These are phyloP conservation scores for Aspergillus tamarii DNA, from an alignment of 2,329 filamentous ascomycete species.

Conservation along the genomic window DNA sequence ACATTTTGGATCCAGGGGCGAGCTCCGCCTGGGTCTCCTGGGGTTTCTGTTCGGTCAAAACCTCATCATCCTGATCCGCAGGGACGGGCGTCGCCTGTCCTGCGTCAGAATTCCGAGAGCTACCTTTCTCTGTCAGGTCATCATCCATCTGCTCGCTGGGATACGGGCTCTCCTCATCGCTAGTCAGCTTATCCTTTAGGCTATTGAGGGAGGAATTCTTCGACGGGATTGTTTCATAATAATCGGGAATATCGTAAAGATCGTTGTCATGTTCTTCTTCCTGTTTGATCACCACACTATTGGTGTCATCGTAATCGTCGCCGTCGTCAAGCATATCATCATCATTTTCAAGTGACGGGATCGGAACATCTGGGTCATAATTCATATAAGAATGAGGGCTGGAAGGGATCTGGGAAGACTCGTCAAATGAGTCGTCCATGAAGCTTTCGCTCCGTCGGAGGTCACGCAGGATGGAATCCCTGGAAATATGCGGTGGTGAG, in stretches of 20 bases:
- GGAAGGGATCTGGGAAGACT: constrained; percentile 62
- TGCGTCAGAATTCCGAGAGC: constrained; percentile 32
- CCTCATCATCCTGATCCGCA: constrained; percentile 31
- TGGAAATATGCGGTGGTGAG: constrained; percentile 77
- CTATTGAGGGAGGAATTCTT: constrained; percentile 33
- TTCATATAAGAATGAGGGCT: constrained; percentile 61
- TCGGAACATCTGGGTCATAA: constrained; percentile 85
- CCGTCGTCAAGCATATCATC: constrained; percentile 60
- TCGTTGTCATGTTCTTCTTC: constrained; percentile 63
- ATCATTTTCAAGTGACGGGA: constrained; percentile 80
- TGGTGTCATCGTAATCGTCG: constrained; percentile 55
- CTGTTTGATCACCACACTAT: constrained; percentile 69
- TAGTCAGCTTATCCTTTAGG: constrained; percentile 34
- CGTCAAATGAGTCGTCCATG: constrained; percentile 67
- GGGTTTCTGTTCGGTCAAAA: constrained; percentile 39
- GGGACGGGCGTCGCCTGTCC: constrained; percentile 38
- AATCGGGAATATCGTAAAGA: constrained; percentile 69
- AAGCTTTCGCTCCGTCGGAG: constrained; percentile 70
- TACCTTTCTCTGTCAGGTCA: constrained; percentile 25
- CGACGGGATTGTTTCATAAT: constrained; percentile 58
- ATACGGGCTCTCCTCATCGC: constrained; percentile 62
- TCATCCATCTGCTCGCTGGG: constrained; percentile 48
- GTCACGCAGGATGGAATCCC: constrained; percentile 89
- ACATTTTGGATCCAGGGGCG: constrained; percentile 40
- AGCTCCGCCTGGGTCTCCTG: constrained; percentile 22